These are phyloP conservation scores for Aspergillus affinis DNA, from an alignment of 495 filamentous ascomycete genomes.

Conservation along the genomic window DNA sequence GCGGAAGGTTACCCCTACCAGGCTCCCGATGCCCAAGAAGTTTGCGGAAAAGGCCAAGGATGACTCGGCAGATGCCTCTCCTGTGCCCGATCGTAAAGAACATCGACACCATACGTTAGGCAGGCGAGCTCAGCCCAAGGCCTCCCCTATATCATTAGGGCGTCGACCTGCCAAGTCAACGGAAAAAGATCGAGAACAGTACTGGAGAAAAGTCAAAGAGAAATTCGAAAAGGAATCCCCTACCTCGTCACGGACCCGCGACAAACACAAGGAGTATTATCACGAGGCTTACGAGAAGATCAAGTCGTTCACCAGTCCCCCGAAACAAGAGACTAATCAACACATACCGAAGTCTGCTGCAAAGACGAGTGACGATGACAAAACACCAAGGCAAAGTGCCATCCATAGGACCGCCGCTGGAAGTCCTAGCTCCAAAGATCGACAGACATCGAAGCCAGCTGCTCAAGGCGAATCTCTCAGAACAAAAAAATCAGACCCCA, in stretches of 20 bases:
- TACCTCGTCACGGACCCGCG: constrained; percentile 21
- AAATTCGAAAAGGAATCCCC: constrained; percentile 34
- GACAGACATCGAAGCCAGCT: background rate
- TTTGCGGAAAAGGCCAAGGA: constrained; percentile 22
- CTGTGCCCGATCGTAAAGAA: constrained; percentile 3
- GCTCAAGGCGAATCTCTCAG: background rate
- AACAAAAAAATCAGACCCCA: constrained; percentile 22
- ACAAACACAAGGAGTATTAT: constrained; percentile 23
- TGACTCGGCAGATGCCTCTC: constrained; percentile 1
- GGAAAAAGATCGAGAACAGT: constrained; percentile 30
- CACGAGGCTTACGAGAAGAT: constrained; percentile 25
- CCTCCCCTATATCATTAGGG: constrained; percentile 17
- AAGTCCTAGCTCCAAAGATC: constrained; percentile 17
- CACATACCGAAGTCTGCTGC: constrained; percentile 18
- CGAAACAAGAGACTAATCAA: constrained; percentile 21
- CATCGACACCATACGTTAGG: background rate
- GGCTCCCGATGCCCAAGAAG: constrained; percentile 34
- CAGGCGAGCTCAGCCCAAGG: constrained; percentile 1
- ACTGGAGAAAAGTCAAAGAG: constrained; percentile 33
- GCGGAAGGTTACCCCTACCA: constrained; percentile 29
- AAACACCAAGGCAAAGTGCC: constrained; percentile 20
- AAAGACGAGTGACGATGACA: constrained; percentile 16
- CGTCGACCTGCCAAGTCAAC: constrained; percentile 19
- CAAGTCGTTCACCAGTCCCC: constrained; percentile 19
- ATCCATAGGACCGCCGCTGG: constrained; percentile 32